phyloP scores from a whole-genome alignment of 257 asterid genomes.

The Agastache rugosa region DNA sequence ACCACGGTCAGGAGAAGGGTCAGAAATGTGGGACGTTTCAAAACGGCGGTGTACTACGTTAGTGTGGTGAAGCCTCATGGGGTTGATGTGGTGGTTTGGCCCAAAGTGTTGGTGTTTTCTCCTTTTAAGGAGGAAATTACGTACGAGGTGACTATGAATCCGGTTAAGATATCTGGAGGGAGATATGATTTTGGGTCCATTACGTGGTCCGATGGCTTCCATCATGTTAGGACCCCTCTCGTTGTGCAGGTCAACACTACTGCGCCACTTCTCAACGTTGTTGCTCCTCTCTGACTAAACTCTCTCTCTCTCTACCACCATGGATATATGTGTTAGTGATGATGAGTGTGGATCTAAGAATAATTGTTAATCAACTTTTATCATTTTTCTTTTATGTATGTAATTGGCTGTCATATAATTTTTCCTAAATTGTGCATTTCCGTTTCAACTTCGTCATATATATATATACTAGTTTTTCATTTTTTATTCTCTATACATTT shows the following conservation, averaged over 20 bases:
- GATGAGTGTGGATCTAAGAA: no score
- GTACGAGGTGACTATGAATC: conserved; percentile 50
- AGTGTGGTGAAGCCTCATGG: conserved; percentile 52
- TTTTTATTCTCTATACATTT: no score
- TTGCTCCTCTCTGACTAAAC: background rate
- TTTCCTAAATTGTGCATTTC: no score
- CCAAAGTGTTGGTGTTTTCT: conserved; percentile 47
- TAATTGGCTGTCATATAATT: no score
- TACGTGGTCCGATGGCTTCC: conserved; percentile 64
- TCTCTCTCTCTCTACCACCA: no score
- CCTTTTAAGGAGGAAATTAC: conserved; percentile 44
- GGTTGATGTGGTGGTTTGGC: conserved; percentile 56
- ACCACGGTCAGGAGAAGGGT: conserved; percentile 44
- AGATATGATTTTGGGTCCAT: conserved; percentile 63
- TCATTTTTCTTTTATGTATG: no score
- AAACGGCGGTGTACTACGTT: conserved; percentile 48
- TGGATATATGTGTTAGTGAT: no score
- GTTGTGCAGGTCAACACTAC: conserved; percentile 55
- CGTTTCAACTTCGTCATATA: no score
- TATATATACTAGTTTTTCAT: no score
- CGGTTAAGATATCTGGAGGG: conserved; percentile 45
- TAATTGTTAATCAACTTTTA: no score
- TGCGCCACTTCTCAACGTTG: background rate
- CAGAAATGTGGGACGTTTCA: conserved; percentile 41
- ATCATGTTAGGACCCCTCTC: conserved; percentile 62